Base-by-base conservation (phyloP, 352 stramenopile species). In the Globisporangium nunn region DNA sequence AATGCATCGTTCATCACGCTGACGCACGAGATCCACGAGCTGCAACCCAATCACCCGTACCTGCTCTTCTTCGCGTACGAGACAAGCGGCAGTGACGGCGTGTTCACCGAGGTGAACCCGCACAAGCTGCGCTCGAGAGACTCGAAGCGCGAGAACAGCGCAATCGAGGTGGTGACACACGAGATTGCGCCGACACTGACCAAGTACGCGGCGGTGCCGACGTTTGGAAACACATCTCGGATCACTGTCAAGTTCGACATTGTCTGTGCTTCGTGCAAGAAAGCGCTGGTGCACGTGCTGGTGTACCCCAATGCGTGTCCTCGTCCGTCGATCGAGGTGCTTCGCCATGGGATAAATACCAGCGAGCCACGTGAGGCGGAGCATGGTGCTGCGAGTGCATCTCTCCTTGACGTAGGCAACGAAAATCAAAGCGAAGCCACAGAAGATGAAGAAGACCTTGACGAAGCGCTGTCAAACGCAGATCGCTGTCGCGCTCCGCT, bases 1-100 rank as follows among this genome's bases (percentile, higher is more conserved):
- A 90, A 91, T 43, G 68, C 66, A 1, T 75, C 71, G 18, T 69
- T 79, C 15, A 6, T 89, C 4, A 48, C 33, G 8, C 61, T 89
- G 17, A 54, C 72, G 8, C 74, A 71, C 17, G 63, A 67, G 2
- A 57, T 91, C 3, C 18, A 64, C n/a, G 59, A 66, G 0, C 59
- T 93, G 1, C 43, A 61, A 2, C 52, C 71, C 1, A 84, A 91
- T 29, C 62, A 70, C 14, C 54, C 59, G 15, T 91, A 93, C 61
- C 68, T 72, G 33, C 66, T 88, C 30, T 93, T 86, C 59, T 87
- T 91, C 37, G 75, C 79, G 2, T 88, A 88, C 50, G 84, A 93
- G 49, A 90, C 81, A 2, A 73, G 71, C 18, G 45, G 52, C 10
- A 91, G 81, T 40, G 63, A 78, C 41, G 81, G 84, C 4, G 75